A percentile compares a stretch with the other conserved stretches of the same genome.
Conservation (phyloP, 116 monocot genomes). For the Phalaenopsis hybrid region DNA sequence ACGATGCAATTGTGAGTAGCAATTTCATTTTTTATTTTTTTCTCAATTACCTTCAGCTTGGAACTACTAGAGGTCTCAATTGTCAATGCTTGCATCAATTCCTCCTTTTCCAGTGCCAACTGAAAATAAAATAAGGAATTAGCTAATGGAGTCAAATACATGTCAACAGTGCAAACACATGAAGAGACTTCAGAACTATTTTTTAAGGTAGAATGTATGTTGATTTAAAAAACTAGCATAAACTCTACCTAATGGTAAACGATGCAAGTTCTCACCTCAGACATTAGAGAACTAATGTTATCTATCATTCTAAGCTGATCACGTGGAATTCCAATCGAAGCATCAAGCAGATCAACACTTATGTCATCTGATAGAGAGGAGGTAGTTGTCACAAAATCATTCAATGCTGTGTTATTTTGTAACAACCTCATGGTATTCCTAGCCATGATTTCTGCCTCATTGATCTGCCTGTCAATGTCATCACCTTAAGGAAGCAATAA, state of each 20-base stretch:
- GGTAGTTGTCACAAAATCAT: conserved; percentile 18
- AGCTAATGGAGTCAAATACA: conserved; percentile 3
- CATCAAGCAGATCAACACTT: conserved; percentile 18
- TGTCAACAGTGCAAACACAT: conserved; percentile 3
- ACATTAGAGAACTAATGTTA: conserved; percentile 82
- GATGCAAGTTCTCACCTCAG: conserved; percentile 47
- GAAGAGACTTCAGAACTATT: conserved; percentile 8
- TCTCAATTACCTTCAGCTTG: conserved; percentile 65
- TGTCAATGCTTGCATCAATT: conserved; percentile 52
- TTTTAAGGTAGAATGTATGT: not conserved
- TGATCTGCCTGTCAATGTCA: conserved; percentile 22
- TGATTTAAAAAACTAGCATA: not conserved
- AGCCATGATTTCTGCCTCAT: conserved; percentile 16
- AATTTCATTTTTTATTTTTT: not conserved
- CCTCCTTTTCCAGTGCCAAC: conserved; percentile 89
- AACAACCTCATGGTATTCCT: conserved; percentile 7
- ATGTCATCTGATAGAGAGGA: conserved; percentile 24
- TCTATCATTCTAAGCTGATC: conserved; percentile 89
- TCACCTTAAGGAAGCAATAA: conserved; percentile 13
- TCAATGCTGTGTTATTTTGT: conserved; percentile 19
- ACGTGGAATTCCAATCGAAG: conserved; percentile 40
- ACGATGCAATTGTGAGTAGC: not conserved
- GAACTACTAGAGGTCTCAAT: conserved; percentile 64
- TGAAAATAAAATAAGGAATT: conserved; percentile 16
- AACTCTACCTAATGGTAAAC: not conserved